These are phyloP conservation scores for Phialocephala sp. DNA, from an alignment of 2,329 filamentous ascomycete species.

Conservation along the genomic window DNA sequence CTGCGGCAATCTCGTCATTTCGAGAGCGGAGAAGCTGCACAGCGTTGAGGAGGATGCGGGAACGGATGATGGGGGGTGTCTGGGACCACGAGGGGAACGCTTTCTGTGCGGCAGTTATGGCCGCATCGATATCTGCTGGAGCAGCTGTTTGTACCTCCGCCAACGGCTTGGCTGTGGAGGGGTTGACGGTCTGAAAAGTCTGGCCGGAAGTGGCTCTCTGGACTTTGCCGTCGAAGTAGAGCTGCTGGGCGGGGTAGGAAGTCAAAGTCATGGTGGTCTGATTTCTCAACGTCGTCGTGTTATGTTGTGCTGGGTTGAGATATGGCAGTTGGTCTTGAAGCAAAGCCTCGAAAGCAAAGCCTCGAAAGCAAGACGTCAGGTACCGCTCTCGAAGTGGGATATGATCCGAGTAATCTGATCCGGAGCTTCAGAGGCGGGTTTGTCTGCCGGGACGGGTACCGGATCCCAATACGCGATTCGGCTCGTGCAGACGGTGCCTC, in stretches of 20 bases:
- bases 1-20: constrained; percentile 78
- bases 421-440: neutral
- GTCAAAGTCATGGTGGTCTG: constrained; percentile 37
- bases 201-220: constrained; percentile 64
- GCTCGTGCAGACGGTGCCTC: constrained; percentile 13
- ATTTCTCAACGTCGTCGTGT: neutral
- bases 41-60: constrained; percentile 78
- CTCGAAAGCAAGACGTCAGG: neutral
- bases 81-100: constrained; percentile 80
- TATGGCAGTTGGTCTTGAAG: constrained; percentile 1
- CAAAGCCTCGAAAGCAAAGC: too few species aligned
- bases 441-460: neutral
- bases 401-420: constrained; percentile 1
- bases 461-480: constrained; percentile 11
- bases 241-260: constrained; percentile 60
- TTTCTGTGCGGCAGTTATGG: constrained; percentile 70
- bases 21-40: constrained; percentile 74
- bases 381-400: constrained; percentile 1
- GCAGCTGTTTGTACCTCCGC: constrained; percentile 77
- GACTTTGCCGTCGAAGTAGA: constrained; percentile 76
- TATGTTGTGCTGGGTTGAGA: neutral
- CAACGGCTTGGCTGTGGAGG: constrained; percentile 70
- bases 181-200: constrained; percentile 76
- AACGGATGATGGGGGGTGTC: constrained; percentile 75
- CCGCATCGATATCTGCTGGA: constrained; percentile 69